phyloP scores from a whole-genome alignment of 2,329 filamentous ascomycete genomes.

The Ophiognomonia clavigignenti-juglandacearum region DNA sequence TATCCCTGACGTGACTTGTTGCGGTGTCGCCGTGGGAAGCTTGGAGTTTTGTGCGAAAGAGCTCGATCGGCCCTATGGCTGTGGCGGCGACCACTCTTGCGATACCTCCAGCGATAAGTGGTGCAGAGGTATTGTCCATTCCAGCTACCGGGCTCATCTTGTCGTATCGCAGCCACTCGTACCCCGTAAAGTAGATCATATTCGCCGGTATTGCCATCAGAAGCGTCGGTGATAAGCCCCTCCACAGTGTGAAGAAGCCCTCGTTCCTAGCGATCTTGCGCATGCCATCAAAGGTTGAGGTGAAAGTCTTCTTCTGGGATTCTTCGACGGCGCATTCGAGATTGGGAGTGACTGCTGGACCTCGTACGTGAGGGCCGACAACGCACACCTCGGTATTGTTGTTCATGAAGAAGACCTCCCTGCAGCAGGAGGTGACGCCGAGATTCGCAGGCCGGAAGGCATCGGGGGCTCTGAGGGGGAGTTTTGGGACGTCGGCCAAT shows the following conservation, averaged over 20 bases:
- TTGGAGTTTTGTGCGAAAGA: constrained; percentile 90
- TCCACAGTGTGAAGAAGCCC: constrained; percentile 80
- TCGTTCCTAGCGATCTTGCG: constrained; percentile 94
- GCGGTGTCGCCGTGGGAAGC: constrained; percentile 57
- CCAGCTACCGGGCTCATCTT: constrained; percentile 65
- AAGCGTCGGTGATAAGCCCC: constrained; percentile 88
- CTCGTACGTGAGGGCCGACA: constrained; percentile 55
- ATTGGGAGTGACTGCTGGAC: constrained; percentile 33
- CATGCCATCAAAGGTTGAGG: constrained; percentile 85
- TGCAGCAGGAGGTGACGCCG: constrained; percentile 89
- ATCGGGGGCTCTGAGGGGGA: constrained; percentile 54
- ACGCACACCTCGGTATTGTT: constrained; percentile 79
- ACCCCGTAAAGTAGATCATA: constrained; percentile 98
- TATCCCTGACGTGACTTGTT: constrained; percentile 71
- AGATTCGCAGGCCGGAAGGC: constrained; percentile 73
- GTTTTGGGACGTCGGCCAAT: constrained; percentile 48
- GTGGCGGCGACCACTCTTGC: constrained; percentile 78
- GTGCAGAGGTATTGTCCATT: constrained; percentile 66
- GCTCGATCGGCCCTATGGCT: constrained; percentile 84
- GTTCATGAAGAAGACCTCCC: constrained; percentile 94
- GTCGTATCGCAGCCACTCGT: constrained; percentile 86
- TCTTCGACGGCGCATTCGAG: constrained; percentile 77
- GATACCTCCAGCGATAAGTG: constrained; percentile 71
- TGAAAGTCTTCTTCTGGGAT: constrained; percentile 76
- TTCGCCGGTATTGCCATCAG: constrained; percentile 93